These are phyloP conservation scores for Cicer bijugum DNA, from an alignment of 306 rosid genomes.

Conservation along the genomic window DNA sequence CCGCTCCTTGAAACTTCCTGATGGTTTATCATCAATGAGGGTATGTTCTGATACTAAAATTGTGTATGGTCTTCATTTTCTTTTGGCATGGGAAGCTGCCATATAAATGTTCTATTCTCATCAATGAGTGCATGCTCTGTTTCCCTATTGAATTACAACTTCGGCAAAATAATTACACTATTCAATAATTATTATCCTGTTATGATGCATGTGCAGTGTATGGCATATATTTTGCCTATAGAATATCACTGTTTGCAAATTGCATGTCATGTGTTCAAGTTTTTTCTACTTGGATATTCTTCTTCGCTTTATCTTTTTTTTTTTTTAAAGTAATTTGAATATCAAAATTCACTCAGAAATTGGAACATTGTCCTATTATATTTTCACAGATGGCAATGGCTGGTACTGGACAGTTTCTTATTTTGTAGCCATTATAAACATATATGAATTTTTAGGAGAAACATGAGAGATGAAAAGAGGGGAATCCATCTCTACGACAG, in stretches of 20 bases:
- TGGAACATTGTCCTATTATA: not conserved
- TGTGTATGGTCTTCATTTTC: constrained; percentile 21
- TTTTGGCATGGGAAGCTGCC: constrained; percentile 33
- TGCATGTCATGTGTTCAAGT: constrained; percentile 8
- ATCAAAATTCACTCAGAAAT: not conserved
- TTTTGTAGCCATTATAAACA: not conserved
- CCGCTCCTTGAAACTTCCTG: constrained; percentile 87
- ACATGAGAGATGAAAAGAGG: not conserved
- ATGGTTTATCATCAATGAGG: constrained; percentile 76
- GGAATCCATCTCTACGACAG: not conserved
- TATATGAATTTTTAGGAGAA: not conserved
- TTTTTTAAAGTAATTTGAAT: not conserved
- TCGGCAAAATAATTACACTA: not conserved
- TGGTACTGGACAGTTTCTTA: constrained; percentile 6
- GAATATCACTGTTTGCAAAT: not conserved
- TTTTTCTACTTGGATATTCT: not conserved
- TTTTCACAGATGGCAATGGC: not conserved
- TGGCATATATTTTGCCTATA: constrained; percentile 12
- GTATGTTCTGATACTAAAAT: constrained; percentile 52
- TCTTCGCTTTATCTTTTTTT: not conserved
- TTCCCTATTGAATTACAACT: constrained; percentile 28
- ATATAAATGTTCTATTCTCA: constrained; percentile 26
- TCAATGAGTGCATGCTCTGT: constrained; percentile 29
- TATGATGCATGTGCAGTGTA: constrained; percentile 13
- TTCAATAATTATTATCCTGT: not conserved